Base-by-base conservation (phyloP, 1,284 basidiomycete species). In the Trametes sp. region DNA sequence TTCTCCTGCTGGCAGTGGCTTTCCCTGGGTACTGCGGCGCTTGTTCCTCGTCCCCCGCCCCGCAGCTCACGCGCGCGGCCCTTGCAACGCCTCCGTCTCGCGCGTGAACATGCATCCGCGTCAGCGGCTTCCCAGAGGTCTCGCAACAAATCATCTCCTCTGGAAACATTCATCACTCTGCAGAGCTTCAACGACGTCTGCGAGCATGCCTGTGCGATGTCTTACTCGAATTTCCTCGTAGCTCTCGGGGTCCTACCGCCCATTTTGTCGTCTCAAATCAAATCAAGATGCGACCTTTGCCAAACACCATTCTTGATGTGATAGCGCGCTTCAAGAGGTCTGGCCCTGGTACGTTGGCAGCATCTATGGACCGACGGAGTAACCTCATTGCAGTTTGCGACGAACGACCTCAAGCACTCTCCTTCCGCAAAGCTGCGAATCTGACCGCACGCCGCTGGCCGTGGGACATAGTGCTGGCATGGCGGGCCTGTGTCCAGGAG, bases 71-170 rank as follows among this genome's bases (percentile, higher is more conserved):
- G 14, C 26, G 29, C n/a, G 38, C 19, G 16, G 16, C 26, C 23
- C 33, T 36, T 16, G 33, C 33, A 35, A 36, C 33, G 33, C 14
- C 50, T n/a, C 50, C 38, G 31, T 33, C n/a, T 13, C 16, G 19
- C 14, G 31, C 21, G 57, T 53, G 48, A 53, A 36, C 57, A 59
- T 59, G 50, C 57, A 7, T 59, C 16, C 46, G 41, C 33, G 16
- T 8, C n/a, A n/a, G n/a, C 19, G 13, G 29, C 55, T 57, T 57
- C 55, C 33, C 45, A 28, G 55, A 14, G 35, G 51, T 54, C 41
- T 54, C 41, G 33, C n/a, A 16, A 11, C 33, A 5, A 21, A 52
- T 36, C 50, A 24, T 19, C 31, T 29, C 11, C 31, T n/a, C 10
- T 1, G 31, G 51, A 52, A 41, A 38, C 53, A 28, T 29, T 14